Base-by-base conservation (phyloP, 2,329 filamentous ascomycete species). In the Neurospora sp. region DNA sequence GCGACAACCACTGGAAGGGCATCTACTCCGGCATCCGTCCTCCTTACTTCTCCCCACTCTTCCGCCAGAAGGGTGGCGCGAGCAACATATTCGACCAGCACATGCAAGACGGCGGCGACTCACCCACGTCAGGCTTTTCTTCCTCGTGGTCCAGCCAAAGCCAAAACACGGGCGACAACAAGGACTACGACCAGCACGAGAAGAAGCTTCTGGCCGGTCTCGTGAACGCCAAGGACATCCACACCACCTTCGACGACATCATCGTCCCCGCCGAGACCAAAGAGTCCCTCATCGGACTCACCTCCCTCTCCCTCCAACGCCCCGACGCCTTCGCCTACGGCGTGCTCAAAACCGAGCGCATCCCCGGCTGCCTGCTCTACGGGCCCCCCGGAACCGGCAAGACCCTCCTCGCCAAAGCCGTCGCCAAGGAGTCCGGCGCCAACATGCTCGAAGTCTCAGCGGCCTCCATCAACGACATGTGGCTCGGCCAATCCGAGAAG, bases 291-390 rank as follows among this genome's bases (percentile, higher is more conserved):
- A 93, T 95, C 78, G 93, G 93, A 5, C 85, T 98, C 68, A 99
- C 96, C 0, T 93, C 92, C 0, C 84, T 99, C 19, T 96, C 94
- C 0, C 84, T 99, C 5, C 84, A 93, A 68, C 89, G 95, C 0
- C 96, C 96, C 0, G 94, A 98, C 72, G 95, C 94, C n/a, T 99
- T 98, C 80, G 90, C 90, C 11, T 99, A 99, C 75, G 96, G 96
- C 80, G 93, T 99, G 4, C 86, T 99, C 13, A 92, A 93, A 1
- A 93, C 90, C 0, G 94, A 98, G 77, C 92, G 93, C 75, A 96
- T 99, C 67, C 92, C 94, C 0, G 96, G 96, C 15, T 89, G 96
- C 67, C 86, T 97, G 0, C 84, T 97, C 0, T 97, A 97, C 76
- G 94, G 93, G 0, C 93, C 93, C 9, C 94, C 93, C 0, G 93